Conservation (phyloP, 768 basidiomycete species). For the Pleurotus eryngii region DNA sequence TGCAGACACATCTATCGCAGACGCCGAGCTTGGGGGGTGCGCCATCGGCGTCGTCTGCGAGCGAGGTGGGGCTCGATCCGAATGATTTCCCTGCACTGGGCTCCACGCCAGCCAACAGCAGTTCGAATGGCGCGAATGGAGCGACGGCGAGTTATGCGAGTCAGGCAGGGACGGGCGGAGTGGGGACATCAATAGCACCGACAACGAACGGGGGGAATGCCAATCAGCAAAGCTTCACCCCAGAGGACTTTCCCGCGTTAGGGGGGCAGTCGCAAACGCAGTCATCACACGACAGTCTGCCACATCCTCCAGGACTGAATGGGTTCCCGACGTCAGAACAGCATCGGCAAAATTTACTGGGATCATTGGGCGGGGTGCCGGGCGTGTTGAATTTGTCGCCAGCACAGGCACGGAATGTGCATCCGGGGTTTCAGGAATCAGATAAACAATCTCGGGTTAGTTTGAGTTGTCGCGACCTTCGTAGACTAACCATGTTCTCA, state of each 20-base stretch:
- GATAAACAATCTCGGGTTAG: constrained; percentile 45
- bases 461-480: neutral
- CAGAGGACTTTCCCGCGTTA: constrained; percentile 87
- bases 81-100: constrained; percentile 89
- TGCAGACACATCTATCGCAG: constrained; percentile 56
- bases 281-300: constrained; percentile 39
- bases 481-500: constrained; percentile 17
- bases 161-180: constrained; percentile 65
- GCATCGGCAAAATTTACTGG: constrained; percentile 57
- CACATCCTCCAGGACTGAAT: constrained; percentile 78
- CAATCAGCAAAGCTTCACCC: constrained; percentile 68
- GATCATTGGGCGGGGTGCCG: constrained; percentile 47
- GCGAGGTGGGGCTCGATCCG: constrained; percentile 78
- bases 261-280: constrained; percentile 56
- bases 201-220: constrained; percentile 22
- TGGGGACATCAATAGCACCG: constrained; percentile 30
- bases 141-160: constrained; percentile 74
- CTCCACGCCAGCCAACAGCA: constrained; percentile 44
- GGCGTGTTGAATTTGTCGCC: constrained; percentile 61
- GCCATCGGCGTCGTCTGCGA: constrained; percentile 61
- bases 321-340: constrained; percentile 52
- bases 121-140: constrained; percentile 34
- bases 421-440: constrained; percentile 58
- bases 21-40: constrained; percentile 47
- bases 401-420: constrained; percentile 40